Conservation (phyloP, 805 yeast species). For the Candida gorgasii region DNA sequence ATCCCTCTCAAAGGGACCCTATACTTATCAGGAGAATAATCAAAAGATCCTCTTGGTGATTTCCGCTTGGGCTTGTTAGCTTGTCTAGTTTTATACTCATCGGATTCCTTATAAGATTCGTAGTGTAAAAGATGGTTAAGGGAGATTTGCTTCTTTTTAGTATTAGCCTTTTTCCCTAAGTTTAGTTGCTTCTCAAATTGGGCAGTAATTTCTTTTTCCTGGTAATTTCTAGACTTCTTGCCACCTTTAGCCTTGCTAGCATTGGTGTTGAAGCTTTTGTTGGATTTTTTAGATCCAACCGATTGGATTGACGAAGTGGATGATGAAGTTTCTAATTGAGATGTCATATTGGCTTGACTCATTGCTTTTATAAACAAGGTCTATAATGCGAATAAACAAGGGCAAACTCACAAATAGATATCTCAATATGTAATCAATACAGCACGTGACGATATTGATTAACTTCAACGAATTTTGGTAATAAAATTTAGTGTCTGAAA, state of each 20-base stretch:
- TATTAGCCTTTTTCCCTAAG: constrained; percentile 38
- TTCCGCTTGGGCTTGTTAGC: constrained; percentile 12
- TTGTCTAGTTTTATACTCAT: constrained; percentile 29
- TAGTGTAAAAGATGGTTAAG: constrained; percentile 68
- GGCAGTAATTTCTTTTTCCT: constrained; percentile 6
- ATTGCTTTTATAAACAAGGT: background rate
- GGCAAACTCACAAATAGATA: background rate
- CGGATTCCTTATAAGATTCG: constrained; percentile 41
- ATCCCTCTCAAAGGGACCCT: constrained; percentile 59
- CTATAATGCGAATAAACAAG: background rate
- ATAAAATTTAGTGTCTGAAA: background rate
- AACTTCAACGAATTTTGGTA: background rate
- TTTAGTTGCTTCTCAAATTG: constrained; percentile 10
- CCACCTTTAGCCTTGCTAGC: background rate
- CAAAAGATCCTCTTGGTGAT: constrained; percentile 9
- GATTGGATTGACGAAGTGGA: constrained; percentile 3
- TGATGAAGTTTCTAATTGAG: constrained; percentile 3
- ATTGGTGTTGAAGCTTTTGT: background rate
- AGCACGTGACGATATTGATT: background rate
- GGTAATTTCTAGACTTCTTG: background rate
- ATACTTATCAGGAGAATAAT: constrained; percentile 15
- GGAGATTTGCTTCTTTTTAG: constrained; percentile 12
- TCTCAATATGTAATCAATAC: background rate
- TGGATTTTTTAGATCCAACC: background rate
- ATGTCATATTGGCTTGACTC: constrained; percentile 5